A percentile compares a stretch with the other conserved stretches of the same genome.
These are phyloP conservation scores for Elaeis oleifera DNA, from an alignment of 202 grass and related monocot species.

Conservation along the genomic window DNA sequence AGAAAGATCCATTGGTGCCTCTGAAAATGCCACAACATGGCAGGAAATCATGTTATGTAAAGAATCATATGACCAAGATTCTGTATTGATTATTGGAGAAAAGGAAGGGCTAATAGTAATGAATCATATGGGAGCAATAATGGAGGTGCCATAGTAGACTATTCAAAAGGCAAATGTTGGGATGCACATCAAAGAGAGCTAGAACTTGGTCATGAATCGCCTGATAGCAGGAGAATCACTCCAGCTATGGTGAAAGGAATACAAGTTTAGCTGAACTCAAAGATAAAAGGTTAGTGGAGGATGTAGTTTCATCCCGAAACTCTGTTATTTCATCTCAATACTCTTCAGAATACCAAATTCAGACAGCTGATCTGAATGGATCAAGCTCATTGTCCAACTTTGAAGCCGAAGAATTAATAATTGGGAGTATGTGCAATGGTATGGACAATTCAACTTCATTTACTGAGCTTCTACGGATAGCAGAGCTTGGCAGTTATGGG, in stretches of 20 bases:
- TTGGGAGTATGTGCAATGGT: conserved; percentile 22
- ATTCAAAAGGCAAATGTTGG: conserved; percentile 14
- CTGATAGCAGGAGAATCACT: conserved; percentile 36
- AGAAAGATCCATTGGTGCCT: conserved; percentile 26
- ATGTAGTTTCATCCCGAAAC: conserved; percentile 60
- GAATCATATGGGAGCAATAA: conserved; percentile 41
- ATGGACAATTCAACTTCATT: conserved; percentile 37
- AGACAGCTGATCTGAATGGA: conserved; percentile 27
- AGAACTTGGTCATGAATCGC: conserved; percentile 12
- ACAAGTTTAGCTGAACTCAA: conserved; percentile 30
- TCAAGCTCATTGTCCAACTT: conserved; percentile 37
- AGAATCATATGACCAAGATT: conserved; percentile 39
- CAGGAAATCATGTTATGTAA: conserved; percentile 41
- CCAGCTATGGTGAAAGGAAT: conserved; percentile 19
- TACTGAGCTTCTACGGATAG: conserved; percentile 51
- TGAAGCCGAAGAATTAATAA: conserved; percentile 23
- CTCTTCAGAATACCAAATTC: conserved; percentile 38
- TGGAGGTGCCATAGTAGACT: conserved; percentile 16
- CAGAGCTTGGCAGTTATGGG: conserved; percentile 31
- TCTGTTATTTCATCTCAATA: conserved; percentile 49
- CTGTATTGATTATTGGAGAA: conserved; percentile 41
- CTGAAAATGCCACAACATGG: conserved; percentile 34
- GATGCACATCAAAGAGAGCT: conserved; percentile 20
- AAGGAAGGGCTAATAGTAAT: conserved; percentile 46
- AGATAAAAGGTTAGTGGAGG: conserved; percentile 40